phyloP scores from a whole-genome alignment of 768 basidiomycete species.

The Hypholoma sublateritium region DNA sequence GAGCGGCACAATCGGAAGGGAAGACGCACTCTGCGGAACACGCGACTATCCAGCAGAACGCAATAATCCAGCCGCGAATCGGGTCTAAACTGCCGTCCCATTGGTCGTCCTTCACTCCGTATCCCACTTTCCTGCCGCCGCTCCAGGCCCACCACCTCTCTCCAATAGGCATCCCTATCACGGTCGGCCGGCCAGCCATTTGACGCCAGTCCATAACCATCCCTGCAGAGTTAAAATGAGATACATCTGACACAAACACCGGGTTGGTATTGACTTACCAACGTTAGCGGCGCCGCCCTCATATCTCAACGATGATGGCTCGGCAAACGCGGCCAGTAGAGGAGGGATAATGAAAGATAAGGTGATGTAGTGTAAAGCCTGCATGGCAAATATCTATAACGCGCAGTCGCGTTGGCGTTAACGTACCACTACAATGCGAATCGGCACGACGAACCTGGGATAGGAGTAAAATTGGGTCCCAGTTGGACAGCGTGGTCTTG shows the following conservation, averaged over 20 bases:
- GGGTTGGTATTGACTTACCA: constrained; percentile 42
- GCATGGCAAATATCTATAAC: constrained; percentile 84
- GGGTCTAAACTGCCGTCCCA: constrained; percentile 78
- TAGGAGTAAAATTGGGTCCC: constrained; percentile 88
- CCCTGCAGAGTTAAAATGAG: constrained; percentile 36
- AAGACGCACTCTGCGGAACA: constrained; percentile 80
- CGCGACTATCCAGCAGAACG: constrained; percentile 80
- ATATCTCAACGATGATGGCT: constrained; percentile 64
- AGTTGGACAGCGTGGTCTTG: constrained; percentile 50
- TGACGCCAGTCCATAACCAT: constrained; percentile 99
- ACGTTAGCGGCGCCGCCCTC: constrained; percentile 82
- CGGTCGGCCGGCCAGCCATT: constrained; percentile 84
- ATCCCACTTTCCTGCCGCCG: constrained; percentile 73
- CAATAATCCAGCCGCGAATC: constrained; percentile 88
- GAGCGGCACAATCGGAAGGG: constrained; percentile 1
- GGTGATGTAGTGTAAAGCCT: constrained; percentile 91
- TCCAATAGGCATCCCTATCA: constrained; percentile 61
- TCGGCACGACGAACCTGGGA: constrained; percentile 61
- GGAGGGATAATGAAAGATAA: constrained; percentile 83
- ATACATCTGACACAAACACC: neutral
- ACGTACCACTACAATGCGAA: neutral
- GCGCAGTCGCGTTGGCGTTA: neutral
- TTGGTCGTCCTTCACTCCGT: constrained; percentile 48
- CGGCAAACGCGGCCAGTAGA: constrained; percentile 72
- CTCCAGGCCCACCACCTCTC: constrained; percentile 82